A percentile compares a stretch with the other conserved stretches of the same genome.
Evolutionary conservation across 768 basidiomycete genomes (phyloP).

Genomic region (Xerocomellus chrysenteron): DNA sequence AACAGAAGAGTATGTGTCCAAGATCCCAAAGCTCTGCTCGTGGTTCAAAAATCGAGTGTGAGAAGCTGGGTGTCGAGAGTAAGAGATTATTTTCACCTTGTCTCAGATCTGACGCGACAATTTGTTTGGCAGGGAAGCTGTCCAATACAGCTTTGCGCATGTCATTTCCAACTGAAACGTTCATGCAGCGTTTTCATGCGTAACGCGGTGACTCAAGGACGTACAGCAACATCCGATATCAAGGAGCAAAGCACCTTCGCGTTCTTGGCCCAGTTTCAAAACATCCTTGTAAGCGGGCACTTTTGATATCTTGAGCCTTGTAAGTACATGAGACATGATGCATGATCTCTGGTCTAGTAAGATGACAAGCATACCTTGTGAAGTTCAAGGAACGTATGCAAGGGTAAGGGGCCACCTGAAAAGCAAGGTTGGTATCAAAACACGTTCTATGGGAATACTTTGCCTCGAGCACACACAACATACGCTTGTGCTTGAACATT

Average conservation of each 20-base stretch:
- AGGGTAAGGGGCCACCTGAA: conserved; percentile 23
- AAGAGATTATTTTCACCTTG: conserved; percentile 27
- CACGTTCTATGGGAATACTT: neutral
- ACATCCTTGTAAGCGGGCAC: conserved; percentile 25
- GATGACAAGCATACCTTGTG: conserved; percentile 8
- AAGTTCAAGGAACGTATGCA: conserved; percentile 24
- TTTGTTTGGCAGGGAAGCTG: conserved; percentile 39
- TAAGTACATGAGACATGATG: neutral
- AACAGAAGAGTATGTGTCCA: conserved; percentile 60
- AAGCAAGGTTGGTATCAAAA: neutral
- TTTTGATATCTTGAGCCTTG: conserved; percentile 22
- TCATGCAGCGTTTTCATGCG: neutral
- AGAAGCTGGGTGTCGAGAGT: neutral
- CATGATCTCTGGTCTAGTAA: neutral
- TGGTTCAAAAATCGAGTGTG: neutral
- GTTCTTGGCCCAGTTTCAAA: conserved; percentile 37
- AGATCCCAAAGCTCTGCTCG: conserved; percentile 56
- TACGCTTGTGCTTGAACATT: conserved; percentile 35
- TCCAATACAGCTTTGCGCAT: conserved; percentile 40
- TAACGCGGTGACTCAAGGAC: conserved; percentile 1
- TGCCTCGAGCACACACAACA: conserved; percentile 23
- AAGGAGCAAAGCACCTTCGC: conserved; percentile 38
- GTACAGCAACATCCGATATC: conserved; percentile 48
- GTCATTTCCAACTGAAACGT: conserved; percentile 41
- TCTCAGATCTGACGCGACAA: conserved; percentile 39